phyloP scores from a whole-genome alignment of 1,139 yeast genomes.

The Magnusiomyces paraingens region DNA sequence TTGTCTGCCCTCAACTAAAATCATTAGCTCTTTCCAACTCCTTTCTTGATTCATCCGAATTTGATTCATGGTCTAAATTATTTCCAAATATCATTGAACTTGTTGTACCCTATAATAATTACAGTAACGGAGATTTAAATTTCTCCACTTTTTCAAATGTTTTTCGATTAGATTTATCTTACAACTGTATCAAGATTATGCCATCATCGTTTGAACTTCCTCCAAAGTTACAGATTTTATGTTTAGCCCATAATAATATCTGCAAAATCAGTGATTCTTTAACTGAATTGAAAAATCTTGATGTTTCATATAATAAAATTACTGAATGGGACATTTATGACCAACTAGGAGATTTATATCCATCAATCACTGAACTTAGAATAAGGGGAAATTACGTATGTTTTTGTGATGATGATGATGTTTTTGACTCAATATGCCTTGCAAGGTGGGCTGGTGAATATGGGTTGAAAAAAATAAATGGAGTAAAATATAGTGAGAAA shows the following conservation, averaged over 20 bases:
- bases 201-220: constrained; percentile 28
- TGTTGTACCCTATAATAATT: constrained; percentile 44
- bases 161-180: constrained; percentile 40
- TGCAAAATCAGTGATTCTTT: not conserved
- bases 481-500: constrained; percentile 41
- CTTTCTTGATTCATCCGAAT: constrained; percentile 23
- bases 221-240: constrained; percentile 14
- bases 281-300: not conserved
- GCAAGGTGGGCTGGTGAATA: constrained; percentile 40
- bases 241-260: constrained; percentile 26
- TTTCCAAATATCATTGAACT: constrained; percentile 44
- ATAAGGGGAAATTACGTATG: constrained; percentile 51
- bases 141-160: constrained; percentile 21
- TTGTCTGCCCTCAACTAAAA: constrained; percentile 18
- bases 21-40: constrained; percentile 38
- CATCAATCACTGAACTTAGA: constrained; percentile 40
- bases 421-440: constrained; percentile 34
- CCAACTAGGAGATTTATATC: constrained; percentile 32
- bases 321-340: constrained; percentile 47
- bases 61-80: constrained; percentile 31
- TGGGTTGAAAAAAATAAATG: constrained; percentile 45
- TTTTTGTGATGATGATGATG: constrained; percentile 17
- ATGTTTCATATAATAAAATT: constrained; percentile 25
- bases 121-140: not conserved
- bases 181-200: constrained; percentile 36